These are phyloP conservation scores for Dryadomyces quercus-mongolicae DNA, from an alignment of 2,329 filamentous ascomycete species.

Conservation along the genomic window DNA sequence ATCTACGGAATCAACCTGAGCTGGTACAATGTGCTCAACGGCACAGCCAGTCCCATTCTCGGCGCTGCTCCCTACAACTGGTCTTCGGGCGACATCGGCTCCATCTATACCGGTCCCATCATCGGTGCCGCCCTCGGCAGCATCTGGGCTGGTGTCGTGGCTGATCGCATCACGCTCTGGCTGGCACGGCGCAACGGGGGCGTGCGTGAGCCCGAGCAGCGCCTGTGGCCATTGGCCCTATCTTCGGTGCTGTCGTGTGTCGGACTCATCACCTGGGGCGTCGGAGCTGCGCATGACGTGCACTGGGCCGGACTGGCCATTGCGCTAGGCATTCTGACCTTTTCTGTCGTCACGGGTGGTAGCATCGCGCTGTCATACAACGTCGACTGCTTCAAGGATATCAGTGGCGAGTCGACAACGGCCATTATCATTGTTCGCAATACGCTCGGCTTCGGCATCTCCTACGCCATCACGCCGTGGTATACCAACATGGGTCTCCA, in stretches of 20 bases:
- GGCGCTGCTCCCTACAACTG: slow-evolving; percentile 14
- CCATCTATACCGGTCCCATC: slow-evolving; percentile 11
- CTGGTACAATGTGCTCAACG: slow-evolving; percentile 18
- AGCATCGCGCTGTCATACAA: slow-evolving; percentile 27
- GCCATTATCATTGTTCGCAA: slow-evolving; percentile 17
- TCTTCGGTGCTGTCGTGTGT: slow-evolving; percentile 10
- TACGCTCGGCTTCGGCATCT: slow-evolving; percentile 17
- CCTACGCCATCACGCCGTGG: slow-evolving; percentile 24
- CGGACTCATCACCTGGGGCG: slow-evolving; percentile 34
- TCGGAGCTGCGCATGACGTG: slow-evolving; percentile 27
- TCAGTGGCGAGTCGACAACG: slow-evolving; percentile 13
- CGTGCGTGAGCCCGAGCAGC: slow-evolving; percentile 20
- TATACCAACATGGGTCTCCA: slow-evolving; percentile 18
- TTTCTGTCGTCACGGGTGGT: slow-evolving; percentile 25
- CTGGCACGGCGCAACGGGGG: slow-evolving; percentile 28
- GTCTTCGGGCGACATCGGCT: slow-evolving; percentile 11
- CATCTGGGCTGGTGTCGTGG: slow-evolving; percentile 12
- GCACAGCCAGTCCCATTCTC: slow-evolving; percentile 13
- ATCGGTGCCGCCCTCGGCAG: slow-evolving; percentile 13
- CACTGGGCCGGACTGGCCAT: slow-evolving; percentile 29
- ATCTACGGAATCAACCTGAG: slow-evolving; percentile 16
- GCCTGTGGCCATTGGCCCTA: slow-evolving; percentile 17
- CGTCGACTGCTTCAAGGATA: slow-evolving; percentile 26
- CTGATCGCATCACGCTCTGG: slow-evolving; percentile 14
- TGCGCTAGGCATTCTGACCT: slow-evolving; percentile 26